Percentiles rank a stretch among this genome's conserved stretches.
Conservation (phyloP, 345 rosid species). For the Eutrema heterophyllum region DNA sequence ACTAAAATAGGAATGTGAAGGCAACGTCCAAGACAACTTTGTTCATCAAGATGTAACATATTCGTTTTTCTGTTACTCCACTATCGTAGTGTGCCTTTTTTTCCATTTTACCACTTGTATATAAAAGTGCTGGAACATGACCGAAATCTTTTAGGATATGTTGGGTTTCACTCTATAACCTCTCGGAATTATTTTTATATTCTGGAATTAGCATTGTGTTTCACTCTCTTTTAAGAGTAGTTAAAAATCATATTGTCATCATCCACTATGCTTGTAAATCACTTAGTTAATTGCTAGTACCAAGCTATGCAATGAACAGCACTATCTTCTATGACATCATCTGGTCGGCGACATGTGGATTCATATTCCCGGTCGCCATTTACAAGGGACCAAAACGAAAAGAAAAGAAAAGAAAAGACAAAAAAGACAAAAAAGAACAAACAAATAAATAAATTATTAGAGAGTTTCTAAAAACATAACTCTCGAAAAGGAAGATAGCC, state of each 20-base stretch:
- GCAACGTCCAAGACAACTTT: background rate
- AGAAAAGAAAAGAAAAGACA: background rate
- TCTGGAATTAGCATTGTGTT: too few relatives aligned
- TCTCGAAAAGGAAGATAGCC: conserved; percentile 1
- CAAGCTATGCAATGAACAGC: background rate
- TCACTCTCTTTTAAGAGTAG: background rate
- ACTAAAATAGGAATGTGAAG: conserved; percentile 1
- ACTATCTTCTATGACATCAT: conserved; percentile 18
- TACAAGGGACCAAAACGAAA: conserved; percentile 13
- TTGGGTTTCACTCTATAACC: background rate
- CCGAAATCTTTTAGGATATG: background rate
- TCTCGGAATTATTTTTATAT: too few relatives aligned
- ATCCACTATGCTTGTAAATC: background rate
- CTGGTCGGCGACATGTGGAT: conserved; percentile 16
- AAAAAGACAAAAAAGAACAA: too few relatives aligned
- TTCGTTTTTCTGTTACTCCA: background rate
- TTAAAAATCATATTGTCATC: background rate
- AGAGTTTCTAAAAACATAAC: conserved; percentile 17
- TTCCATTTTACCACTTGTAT: background rate
- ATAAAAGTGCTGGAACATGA: background rate
- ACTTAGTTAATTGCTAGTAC: background rate
- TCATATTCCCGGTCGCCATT: conserved; percentile 29
- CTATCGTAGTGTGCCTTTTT: background rate
- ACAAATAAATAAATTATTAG: conserved; percentile 21
- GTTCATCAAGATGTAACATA: background rate